These are phyloP conservation scores for Sarocladium brachiariae DNA, from an alignment of 2,329 filamentous ascomycete species.

Conservation along the genomic window DNA sequence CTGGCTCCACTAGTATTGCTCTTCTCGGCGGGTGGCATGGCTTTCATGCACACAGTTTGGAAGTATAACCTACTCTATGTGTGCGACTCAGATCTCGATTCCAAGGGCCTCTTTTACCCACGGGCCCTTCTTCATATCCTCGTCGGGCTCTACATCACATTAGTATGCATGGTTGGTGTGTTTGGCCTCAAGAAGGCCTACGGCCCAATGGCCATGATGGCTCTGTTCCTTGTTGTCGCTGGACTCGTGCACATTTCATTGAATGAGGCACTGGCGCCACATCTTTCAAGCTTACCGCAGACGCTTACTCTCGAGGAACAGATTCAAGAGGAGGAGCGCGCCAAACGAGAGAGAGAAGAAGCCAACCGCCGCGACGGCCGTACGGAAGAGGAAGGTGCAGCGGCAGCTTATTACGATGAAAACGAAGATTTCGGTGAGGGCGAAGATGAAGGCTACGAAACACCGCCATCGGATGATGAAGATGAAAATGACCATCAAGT, in stretches of 20 bases:
- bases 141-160: constrained; percentile 74
- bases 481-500: constrained; percentile 13
- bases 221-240: constrained; percentile 69
- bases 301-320: constrained; percentile 55
- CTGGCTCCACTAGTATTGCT: constrained; percentile 57
- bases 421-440: constrained; percentile 29
- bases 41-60: constrained; percentile 79
- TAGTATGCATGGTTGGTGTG: constrained; percentile 77
- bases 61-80: constrained; percentile 89
- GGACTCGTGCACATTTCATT: constrained; percentile 69
- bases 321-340: constrained; percentile 35
- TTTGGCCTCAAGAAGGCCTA: constrained; percentile 64
- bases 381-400: constrained; percentile 18
- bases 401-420: constrained; percentile 28
- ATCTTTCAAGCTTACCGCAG: constrained; percentile 73
- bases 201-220: constrained; percentile 68
- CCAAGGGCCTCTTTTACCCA: constrained; percentile 80
- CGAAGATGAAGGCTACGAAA: constrained; percentile 22
- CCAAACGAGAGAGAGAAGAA: constrained; percentile 31
- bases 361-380: constrained; percentile 16
- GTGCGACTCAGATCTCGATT: constrained; percentile 74
- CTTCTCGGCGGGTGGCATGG: constrained; percentile 73
- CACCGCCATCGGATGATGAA: constrained; percentile 18
- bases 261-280: constrained; percentile 64
- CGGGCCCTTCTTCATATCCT: constrained; percentile 83